A percentile compares a stretch with the other conserved stretches of the same genome.
Conservation (phyloP, 495 filamentous ascomycete species). For the Oleoguttula mirabilis region DNA sequence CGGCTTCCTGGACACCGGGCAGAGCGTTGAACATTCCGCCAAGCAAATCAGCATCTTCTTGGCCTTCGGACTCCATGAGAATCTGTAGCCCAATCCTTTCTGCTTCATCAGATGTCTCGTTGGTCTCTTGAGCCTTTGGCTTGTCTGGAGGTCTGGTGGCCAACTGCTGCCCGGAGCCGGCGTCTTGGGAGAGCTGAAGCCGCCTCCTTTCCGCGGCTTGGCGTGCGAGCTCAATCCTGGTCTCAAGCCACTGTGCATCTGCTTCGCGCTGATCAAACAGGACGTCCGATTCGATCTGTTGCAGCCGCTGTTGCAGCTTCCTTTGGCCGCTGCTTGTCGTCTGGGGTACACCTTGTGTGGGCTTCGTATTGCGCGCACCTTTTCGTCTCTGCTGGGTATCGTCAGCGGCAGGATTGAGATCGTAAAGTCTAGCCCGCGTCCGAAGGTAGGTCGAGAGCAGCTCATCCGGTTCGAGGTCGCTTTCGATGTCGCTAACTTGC, state of each 20-base stretch:
- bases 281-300: constrained; percentile 68
- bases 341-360: neutral
- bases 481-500: constrained; percentile 38
- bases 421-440: constrained; percentile 56
- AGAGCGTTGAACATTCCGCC: constrained; percentile 50
- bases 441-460: constrained; percentile 65
- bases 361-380: constrained; percentile 31
- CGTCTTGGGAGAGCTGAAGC: constrained; percentile 15
- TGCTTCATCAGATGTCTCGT: constrained; percentile 33
- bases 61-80: constrained; percentile 27
- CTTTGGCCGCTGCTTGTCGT: constrained; percentile 11
- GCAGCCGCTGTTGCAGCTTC: constrained; percentile 57
- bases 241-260: constrained; percentile 57
- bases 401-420: constrained; percentile 48
- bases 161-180: neutral
- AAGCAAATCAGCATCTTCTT: constrained; percentile 48
- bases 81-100: constrained; percentile 9
- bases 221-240: constrained; percentile 53
- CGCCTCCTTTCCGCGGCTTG: constrained; percentile 33
- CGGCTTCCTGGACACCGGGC: constrained; percentile 33
- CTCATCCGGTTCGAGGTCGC: constrained; percentile 54
- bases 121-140: neutral
- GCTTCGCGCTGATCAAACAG: constrained; percentile 73
- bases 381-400: constrained; percentile 19
- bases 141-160: too few relatives aligned